These are phyloP conservation scores for Lablab purpureus DNA, from an alignment of 306 rosid species.

Conservation along the genomic window DNA sequence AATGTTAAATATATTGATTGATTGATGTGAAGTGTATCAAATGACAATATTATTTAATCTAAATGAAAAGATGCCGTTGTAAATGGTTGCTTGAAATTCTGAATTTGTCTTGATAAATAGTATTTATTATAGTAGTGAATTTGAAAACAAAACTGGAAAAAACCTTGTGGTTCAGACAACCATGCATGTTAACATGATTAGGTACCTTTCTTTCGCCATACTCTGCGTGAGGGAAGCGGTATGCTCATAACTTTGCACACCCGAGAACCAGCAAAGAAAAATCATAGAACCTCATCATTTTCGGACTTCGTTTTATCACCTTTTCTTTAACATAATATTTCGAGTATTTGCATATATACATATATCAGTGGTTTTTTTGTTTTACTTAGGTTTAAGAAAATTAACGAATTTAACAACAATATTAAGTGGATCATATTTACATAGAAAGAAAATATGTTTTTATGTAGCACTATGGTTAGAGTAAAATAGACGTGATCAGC, in stretches of 20 bases:
- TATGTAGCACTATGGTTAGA: not conserved
- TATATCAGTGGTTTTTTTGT: no score
- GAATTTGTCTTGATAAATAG: not conserved
- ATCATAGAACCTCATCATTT: not conserved
- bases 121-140: no score
- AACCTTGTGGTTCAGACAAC: conserved; percentile 10
- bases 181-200: conserved; percentile 32
- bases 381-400: no score
- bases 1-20: not conserved
- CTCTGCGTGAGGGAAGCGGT: conserved; percentile 16
- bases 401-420: not conserved
- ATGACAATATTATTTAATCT: not conserved
- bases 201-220: conserved; percentile 32
- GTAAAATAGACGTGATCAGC: not conserved
- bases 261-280: not conserved
- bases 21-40: not conserved
- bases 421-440: not conserved
- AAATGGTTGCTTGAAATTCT: not conserved
- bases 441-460: not conserved
- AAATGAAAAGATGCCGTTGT: not conserved
- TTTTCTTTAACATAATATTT: no score
- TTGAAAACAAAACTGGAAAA: not conserved
- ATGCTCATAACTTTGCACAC: not conserved
- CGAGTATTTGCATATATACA: no score
- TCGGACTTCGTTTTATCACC: not conserved